Base-by-base conservation (phyloP, 2,329 filamentous ascomycete species). In the Mycosphaerella sp. region DNA sequence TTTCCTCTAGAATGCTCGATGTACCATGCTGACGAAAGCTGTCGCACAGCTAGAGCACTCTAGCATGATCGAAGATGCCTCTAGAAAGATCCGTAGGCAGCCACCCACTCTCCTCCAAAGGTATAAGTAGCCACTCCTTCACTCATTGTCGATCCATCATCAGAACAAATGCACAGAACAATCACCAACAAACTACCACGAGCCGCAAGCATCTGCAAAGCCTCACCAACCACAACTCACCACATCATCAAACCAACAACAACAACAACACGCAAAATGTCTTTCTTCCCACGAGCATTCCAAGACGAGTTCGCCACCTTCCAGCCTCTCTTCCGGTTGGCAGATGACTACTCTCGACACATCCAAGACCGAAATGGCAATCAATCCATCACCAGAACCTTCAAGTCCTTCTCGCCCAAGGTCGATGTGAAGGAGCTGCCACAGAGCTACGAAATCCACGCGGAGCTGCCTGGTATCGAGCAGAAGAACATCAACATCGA, bases 401-500 rank as follows among this genome's bases (percentile, higher is more conserved):
- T 77, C 42, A 75, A 73, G 41, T 73, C 79, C 64, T 90, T 89
- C 78, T 78, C 80, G 52, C 87, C 87, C 49, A 85, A 82, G 70
- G 91, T 91, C 65, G 87, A 91, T 63, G 77, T 90, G 55, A 83
- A 80, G 67, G 87, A 93, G 73, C 79, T 78, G 10, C 77, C 78
- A 54, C 71, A 80, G 5, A 68, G 74, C 57, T 91, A 89, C 66
- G 84, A 91, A 70, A 82, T 91, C 16, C 81, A 90, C 62, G 87
- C 87, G 62, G 87, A 91, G 70, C 80, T 91, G 5, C 84, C 87
- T 0, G 87, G 87, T 49, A 75, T 90, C 61, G 79, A 79, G 56
- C 86, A 87, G 71, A 81, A 87, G 61, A 75, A 89, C 63, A 74
- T 93, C 64, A 74, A 78, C 66, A 86, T 91, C 65, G 86, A 91